phyloP scores from a whole-genome alignment of 2,329 filamentous ascomycete genomes.

The Endoconidiophora polonica region DNA sequence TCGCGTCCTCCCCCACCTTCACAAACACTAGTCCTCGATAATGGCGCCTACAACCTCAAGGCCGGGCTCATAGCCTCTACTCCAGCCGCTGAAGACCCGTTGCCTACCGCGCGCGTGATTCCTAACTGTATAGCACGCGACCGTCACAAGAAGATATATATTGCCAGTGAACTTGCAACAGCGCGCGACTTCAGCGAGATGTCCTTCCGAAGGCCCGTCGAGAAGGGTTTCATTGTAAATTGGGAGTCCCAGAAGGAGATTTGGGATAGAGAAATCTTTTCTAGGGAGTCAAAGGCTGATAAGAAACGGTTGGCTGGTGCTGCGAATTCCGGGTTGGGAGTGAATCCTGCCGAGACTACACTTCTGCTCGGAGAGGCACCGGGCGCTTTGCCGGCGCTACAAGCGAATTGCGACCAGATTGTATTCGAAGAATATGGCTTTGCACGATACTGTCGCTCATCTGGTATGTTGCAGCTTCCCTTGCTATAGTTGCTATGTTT shows the following conservation, averaged over 20 bases:
- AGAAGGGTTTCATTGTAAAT: constrained; percentile 88
- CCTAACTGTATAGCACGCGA: constrained; percentile 82
- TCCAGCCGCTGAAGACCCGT: constrained; percentile 19
- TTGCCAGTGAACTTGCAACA: constrained; percentile 59
- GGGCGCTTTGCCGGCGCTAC: constrained; percentile 63
- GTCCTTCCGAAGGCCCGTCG: constrained; percentile 71
- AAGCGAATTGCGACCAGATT: constrained; percentile 87
- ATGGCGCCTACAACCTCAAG: constrained; percentile 83
- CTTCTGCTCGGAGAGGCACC: constrained; percentile 74
- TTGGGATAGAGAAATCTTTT: constrained; percentile 81
- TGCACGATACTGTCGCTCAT: constrained; percentile 61
- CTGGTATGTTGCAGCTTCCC: constrained; percentile 32
- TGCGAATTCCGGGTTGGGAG: constrained; percentile 37
- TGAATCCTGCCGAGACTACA: constrained; percentile 66
- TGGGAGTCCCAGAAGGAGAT: constrained; percentile 95
- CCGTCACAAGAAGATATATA: constrained; percentile 60
- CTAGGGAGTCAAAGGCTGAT: constrained; percentile 27
- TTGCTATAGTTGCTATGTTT: no score
- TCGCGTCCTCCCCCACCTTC: constrained; percentile 35
- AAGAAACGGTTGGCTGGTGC: no score
- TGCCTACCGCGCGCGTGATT: constrained; percentile 42
- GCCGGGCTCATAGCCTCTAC: constrained; percentile 51
- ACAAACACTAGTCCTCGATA: constrained; percentile 75
- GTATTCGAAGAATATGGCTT: constrained; percentile 97
- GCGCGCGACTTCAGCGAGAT: constrained; percentile 85